A percentile compares a stretch with the other conserved stretches of the same genome.
These are phyloP conservation scores for Irpex lacteus DNA, from an alignment of 1,284 basidiomycete genomes.

Conservation along the genomic window DNA sequence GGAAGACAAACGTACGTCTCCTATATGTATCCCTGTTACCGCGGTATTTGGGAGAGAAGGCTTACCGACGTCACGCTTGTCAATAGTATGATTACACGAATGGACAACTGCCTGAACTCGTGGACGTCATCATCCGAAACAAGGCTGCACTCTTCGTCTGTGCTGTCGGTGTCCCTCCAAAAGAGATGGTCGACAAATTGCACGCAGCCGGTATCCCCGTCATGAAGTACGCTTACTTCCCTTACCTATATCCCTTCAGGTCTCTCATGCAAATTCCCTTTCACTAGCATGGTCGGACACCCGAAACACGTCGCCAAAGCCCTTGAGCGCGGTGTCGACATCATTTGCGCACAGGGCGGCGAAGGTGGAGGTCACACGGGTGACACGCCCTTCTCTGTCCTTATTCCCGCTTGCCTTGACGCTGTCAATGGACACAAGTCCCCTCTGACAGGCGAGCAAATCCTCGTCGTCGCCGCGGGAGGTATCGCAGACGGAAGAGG, in stretches of 20 bases:
- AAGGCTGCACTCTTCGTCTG: conserved; percentile 80
- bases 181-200: conserved; percentile 75
- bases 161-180: conserved; percentile 84
- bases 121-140: conserved; percentile 78
- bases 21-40: neutral
- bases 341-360: conserved; percentile 83
- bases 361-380: conserved; percentile 81
- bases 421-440: conserved; percentile 60
- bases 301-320: conserved; percentile 88
- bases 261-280: neutral
- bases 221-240: conserved; percentile 65
- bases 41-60: no score
- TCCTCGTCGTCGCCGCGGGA: conserved; percentile 81
- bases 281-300: conserved; percentile 78
- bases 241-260: neutral
- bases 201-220: conserved; percentile 78
- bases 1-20: conserved; percentile 73
- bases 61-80: neutral
- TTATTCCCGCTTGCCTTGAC: conserved; percentile 80
- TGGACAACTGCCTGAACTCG: conserved; percentile 71
- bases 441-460: conserved; percentile 74
- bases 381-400: conserved; percentile 72
- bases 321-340: conserved; percentile 78
- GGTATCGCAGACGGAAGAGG: conserved; percentile 83
- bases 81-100: conserved; percentile 71